phyloP scores from a whole-genome alignment of 108 stramenopile genomes.

The Craspedostauros australis region DNA sequence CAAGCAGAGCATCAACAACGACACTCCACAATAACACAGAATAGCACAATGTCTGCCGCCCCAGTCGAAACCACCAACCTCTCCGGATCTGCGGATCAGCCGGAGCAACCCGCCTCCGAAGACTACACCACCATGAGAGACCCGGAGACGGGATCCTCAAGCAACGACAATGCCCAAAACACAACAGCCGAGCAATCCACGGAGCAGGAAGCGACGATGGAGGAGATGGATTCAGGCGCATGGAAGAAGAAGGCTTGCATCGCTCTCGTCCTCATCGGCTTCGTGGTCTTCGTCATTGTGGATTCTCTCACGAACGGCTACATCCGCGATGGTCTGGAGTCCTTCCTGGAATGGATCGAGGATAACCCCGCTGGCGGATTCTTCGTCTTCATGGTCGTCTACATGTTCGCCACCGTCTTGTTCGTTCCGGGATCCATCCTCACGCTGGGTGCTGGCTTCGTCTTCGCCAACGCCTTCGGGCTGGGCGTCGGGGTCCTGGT shows the following conservation, averaged over 20 bases:
- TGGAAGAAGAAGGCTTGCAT: conserved; percentile 29
- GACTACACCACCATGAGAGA: no score
- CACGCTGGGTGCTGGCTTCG: conserved; percentile 70
- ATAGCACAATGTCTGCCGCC: no score
- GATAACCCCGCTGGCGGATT: conserved; percentile 48
- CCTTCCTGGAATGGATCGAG: conserved; percentile 57
- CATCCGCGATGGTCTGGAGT: conserved; percentile 23
- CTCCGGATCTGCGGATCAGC: no score
- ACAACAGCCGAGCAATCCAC: no score
- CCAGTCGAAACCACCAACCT: no score
- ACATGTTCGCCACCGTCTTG: conserved; percentile 53
- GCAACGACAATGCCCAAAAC: no score
- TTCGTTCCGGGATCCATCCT: conserved; percentile 68
- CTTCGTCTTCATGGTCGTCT: conserved; percentile 57
- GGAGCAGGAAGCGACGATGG: no score
- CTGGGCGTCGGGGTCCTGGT: conserved; percentile 47
- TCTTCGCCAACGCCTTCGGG: conserved; percentile 56
- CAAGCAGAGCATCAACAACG: no score
- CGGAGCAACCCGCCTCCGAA: no score
- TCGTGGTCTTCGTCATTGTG: conserved; percentile 50
- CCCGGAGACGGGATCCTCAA: no score
- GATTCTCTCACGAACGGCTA: conserved; percentile 45
- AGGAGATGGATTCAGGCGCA: no score
- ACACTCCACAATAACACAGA: no score
- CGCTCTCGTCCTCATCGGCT: conserved; percentile 24